A percentile compares a stretch with the other conserved stretches of the same genome.
These are phyloP conservation scores for Chlorella sp. DNA, from an alignment of 139 green algal genomes.

Conservation along the genomic window DNA sequence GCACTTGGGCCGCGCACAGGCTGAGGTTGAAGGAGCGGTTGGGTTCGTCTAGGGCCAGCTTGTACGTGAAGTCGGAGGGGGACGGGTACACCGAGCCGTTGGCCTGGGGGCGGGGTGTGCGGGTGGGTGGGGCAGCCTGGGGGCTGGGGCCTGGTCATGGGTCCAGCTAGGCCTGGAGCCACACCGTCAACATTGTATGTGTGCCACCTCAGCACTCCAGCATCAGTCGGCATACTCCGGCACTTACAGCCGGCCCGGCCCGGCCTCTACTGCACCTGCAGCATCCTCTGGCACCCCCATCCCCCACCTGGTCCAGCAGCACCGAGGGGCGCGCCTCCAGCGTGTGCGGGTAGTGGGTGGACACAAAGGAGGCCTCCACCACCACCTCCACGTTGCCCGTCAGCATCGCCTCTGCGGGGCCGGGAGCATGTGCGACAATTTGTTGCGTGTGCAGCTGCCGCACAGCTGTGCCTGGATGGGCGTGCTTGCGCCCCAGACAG, in stretches of 20 bases:
- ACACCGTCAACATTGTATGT: too few relatives aligned
- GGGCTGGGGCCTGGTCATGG: too few relatives aligned
- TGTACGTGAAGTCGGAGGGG: slow-evolving; percentile 43
- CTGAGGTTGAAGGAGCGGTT: slow-evolving; percentile 30
- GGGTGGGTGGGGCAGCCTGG: not conserved
- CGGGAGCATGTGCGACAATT: not conserved
- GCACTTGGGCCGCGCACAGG: slow-evolving; percentile 47
- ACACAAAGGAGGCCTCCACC: slow-evolving; percentile 35
- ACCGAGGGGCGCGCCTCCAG: slow-evolving; percentile 41
- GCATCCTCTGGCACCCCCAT: too few relatives aligned
- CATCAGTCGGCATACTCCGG: too few relatives aligned
- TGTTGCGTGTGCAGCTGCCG: too few relatives aligned
- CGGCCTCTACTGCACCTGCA: too few relatives aligned
- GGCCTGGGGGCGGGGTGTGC: not conserved
- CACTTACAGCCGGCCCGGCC: too few relatives aligned
- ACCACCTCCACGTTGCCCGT: slow-evolving; percentile 49
- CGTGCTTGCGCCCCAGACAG: too few relatives aligned
- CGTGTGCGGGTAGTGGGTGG: slow-evolving; percentile 24
- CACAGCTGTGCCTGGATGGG: too few relatives aligned
- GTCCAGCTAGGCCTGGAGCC: too few relatives aligned
- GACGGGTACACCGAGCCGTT: slow-evolving; percentile 26
- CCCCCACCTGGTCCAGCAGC: slow-evolving; percentile 43
- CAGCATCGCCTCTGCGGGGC: slow-evolving; percentile 30
- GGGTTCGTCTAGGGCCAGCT: slow-evolving; percentile 43
- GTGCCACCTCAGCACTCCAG: too few relatives aligned